Evolutionary conservation across 2,329 filamentous ascomycete genomes (phyloP), one percentile per base, ranked within the genome.

Genomic region (Sporothrix pseudoabietina): DNA sequence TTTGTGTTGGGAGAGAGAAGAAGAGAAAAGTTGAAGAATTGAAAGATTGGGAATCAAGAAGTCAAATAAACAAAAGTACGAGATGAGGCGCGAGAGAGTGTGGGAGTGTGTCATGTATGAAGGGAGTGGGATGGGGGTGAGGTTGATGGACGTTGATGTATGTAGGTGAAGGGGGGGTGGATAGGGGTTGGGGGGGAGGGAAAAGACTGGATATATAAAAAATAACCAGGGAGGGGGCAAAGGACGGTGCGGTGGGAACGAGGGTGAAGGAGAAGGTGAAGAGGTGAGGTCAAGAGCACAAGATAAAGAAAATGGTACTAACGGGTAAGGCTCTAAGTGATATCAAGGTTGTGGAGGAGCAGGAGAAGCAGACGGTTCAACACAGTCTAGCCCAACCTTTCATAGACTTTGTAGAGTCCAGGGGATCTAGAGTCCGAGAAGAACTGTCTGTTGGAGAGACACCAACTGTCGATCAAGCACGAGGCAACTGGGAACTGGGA

Each of bases 1-100:
- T 22, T 55, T 30, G 30, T 32, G 4, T 41, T 7, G 41, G 9
- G 39, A 22, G 9, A 49, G 44, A 69, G 16, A 30, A 26, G 14
- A 66, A 35, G 44, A 68, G 44, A 10, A 32, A 26, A 52, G 14
- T 19, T 10, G 22, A 6, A 52, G 8, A 35, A 5, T 35, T 35
- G 8, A 55, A 30, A 55, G 39, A 32, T n/a, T 35, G 41, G 44
- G 54, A 69, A 22, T 12, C 26, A 69, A 26, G n/a, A 22, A 35
- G 16, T 69, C 44, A 54, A n/a, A 52, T 49, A 68, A 52, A 19
- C 22, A 68, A 68, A 68, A 65, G 59, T 44, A 65, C 59, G 8
- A 26, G 49, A 55, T 55, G 22, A 55, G 7, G 22, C 26, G n/a
- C 52, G 7, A 44, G 41, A 44, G 41, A 44, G 44, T 49, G 44